Percentiles rank a stretch among this genome's conserved stretches.
Conservation (phyloP, 441 rosid genomes). For the Corymbia calophylla region DNA sequence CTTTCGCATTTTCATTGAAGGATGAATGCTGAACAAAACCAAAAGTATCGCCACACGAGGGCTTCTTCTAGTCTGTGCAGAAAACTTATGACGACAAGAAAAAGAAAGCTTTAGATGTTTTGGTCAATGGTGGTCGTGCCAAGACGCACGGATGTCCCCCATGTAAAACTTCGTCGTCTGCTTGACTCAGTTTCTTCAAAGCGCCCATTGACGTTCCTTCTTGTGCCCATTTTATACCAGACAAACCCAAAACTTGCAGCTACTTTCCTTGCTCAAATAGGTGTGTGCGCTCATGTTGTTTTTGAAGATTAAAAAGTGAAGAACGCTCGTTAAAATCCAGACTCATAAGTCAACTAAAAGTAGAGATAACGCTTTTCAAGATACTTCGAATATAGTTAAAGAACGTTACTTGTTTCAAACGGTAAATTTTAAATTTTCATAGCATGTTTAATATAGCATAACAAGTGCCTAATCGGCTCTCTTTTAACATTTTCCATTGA, state of each 20-base stretch:
- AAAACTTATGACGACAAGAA: background rate
- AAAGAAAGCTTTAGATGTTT: background rate
- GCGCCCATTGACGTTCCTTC: background rate
- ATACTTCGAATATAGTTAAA: fast-evolving
- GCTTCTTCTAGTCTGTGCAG: background rate
- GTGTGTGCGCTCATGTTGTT: background rate
- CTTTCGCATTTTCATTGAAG: background rate
- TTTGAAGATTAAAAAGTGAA: background rate
- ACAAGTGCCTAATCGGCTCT: background rate
- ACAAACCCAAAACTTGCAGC: background rate
- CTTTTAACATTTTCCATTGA: too few relatives aligned
- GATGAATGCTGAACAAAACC: background rate
- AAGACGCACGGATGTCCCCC: background rate
- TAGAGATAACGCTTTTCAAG: background rate
- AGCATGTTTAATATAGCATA: background rate
- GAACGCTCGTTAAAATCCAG: too few relatives aligned
- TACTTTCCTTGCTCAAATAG: background rate
- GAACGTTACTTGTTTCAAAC: fast-evolving
- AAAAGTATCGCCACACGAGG: background rate
- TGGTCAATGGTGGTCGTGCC: background rate
- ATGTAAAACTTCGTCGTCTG: background rate
- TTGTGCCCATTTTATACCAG: background rate
- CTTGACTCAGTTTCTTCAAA: background rate
- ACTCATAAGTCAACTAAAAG: fast-evolving
- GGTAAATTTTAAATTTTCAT: background rate